Conservation (phyloP, 495 filamentous ascomycete genomes). For the Sphaerosporella brunnea region DNA sequence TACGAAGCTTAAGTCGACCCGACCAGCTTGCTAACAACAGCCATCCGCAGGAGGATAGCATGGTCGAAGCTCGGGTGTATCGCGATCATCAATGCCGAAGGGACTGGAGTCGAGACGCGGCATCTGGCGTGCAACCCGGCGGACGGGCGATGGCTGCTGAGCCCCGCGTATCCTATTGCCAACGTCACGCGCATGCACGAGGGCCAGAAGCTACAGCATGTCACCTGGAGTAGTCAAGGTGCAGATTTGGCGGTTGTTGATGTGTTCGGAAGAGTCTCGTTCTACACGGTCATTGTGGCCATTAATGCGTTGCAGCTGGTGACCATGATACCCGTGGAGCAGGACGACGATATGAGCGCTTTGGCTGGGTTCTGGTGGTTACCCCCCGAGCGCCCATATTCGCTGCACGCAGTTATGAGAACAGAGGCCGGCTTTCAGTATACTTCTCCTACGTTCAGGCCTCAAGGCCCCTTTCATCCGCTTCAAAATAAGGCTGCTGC, state of each 20-base stretch:
- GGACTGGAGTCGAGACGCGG: slow-evolving; percentile 47
- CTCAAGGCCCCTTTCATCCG: slow-evolving; percentile 21
- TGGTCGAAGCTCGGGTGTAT: slow-evolving; percentile 86
- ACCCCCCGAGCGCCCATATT: slow-evolving; percentile 21
- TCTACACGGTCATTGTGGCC: slow-evolving; percentile 22
- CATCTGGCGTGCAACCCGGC: slow-evolving; percentile 51
- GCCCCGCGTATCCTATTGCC: slow-evolving; percentile 32
- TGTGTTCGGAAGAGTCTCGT: slow-evolving; percentile 22
- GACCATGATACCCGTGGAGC: slow-evolving; percentile 13
- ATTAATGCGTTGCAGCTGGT: slow-evolving; percentile 21
- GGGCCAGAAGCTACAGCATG: slow-evolving; percentile 22
- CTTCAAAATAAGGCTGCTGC: slow-evolving; percentile 19
- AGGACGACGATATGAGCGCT: slow-evolving; percentile 23
- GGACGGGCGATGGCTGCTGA: slow-evolving; percentile 62
- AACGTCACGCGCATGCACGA: slow-evolving; percentile 21
- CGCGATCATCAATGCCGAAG: slow-evolving; percentile 60
- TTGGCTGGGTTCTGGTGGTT: slow-evolving; percentile 26
- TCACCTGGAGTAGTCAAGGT: slow-evolving; percentile 24
- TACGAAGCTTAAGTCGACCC: too few relatives aligned
- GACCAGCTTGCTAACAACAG: background rate
- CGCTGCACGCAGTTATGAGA: slow-evolving; percentile 9
- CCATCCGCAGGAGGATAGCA: slow-evolving; percentile 45
- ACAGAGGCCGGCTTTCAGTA: slow-evolving; percentile 21
- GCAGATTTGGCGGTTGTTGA: slow-evolving; percentile 25
- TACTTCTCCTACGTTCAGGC: slow-evolving; percentile 14